Conservation (phyloP, 768 basidiomycete genomes). For the Leucosporidium creatinivorum region DNA sequence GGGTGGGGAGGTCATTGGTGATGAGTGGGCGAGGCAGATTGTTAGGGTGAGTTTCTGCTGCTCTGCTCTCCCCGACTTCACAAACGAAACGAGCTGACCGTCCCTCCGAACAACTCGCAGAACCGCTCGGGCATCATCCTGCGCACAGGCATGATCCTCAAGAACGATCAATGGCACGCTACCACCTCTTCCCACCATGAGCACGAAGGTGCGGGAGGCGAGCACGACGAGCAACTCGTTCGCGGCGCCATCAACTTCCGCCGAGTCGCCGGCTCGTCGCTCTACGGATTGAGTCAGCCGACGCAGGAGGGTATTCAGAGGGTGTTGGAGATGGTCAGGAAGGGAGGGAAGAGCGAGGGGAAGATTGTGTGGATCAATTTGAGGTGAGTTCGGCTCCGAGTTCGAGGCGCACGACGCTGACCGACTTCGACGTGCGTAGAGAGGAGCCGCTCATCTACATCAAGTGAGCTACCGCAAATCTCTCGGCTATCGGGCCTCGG, state of each 20-base stretch:
- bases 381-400: constrained; percentile 41
- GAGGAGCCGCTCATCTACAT: constrained; percentile 70
- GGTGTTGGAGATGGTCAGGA: constrained; percentile 15
- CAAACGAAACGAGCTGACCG: too few relatives aligned
- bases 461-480: constrained; percentile 45
- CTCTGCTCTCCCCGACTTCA: too few relatives aligned
- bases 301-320: constrained; percentile 71
- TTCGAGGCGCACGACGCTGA: background rate
- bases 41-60: constrained; percentile 61
- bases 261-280: constrained; percentile 65
- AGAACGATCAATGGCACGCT: constrained; percentile 44
- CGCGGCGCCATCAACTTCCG: constrained; percentile 95
- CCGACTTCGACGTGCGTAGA: background rate
- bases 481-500: background rate
- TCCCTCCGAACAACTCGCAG: constrained; percentile 42
- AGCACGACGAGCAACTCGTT: constrained; percentile 47
- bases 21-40: constrained; percentile 92
- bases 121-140: constrained; percentile 91
- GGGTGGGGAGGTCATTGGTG: constrained; percentile 80
- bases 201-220: background rate
- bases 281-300: constrained; percentile 91
- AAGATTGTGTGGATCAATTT: constrained; percentile 78
- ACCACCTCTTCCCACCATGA: background rate
- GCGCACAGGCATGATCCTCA: constrained; percentile 67
- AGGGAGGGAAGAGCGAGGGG: constrained; percentile 23